Evolutionary conservation across 2,329 filamentous ascomycete genomes (phyloP).

Genomic region (Verruconis gallopava): DNA sequence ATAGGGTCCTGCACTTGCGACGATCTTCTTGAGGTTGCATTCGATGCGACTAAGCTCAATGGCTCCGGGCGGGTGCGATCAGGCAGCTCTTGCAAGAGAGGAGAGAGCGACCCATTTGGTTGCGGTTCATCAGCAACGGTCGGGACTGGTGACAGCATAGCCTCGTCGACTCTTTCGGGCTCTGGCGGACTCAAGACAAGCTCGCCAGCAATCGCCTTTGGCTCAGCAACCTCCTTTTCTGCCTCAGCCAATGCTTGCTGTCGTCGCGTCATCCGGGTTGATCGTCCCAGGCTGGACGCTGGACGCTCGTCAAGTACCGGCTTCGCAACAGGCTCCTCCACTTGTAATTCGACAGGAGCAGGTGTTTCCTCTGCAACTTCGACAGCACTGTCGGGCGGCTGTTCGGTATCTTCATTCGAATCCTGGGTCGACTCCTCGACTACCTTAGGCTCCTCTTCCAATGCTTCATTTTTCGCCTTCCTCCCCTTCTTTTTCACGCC

Average conservation of each 20-base stretch:
- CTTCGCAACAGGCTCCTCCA: constrained; percentile 10
- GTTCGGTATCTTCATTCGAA: constrained; percentile 16
- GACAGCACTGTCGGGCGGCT: constrained; percentile 20
- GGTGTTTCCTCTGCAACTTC: constrained; percentile 21
- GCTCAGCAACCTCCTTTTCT: neutral
- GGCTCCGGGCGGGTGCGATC: neutral
- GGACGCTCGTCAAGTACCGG: constrained; percentile 10
- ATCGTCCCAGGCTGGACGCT: constrained; percentile 5
- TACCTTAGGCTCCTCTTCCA: constrained; percentile 15
- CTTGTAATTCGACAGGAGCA: constrained; percentile 8
- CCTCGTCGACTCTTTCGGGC: neutral
- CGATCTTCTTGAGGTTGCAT: neutral
- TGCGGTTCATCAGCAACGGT: neutral
- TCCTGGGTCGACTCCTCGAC: constrained; percentile 13
- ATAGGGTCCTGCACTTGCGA: constrained; percentile 31
- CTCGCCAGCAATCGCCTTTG: neutral
- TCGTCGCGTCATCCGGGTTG: constrained; percentile 7
- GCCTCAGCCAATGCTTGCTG: constrained; percentile 3
- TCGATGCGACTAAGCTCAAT: neutral
- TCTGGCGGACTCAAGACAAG: neutral
- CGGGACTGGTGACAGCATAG: neutral
- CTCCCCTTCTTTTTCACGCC: constrained; percentile 18
- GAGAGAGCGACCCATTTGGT: neutral
- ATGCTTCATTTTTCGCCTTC: constrained; percentile 16
- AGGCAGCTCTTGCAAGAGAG: neutral